Evolutionary conservation across 2,329 filamentous ascomycete species (phyloP), one percentile per base, ranked within the genome.

Genomic region (Ophiostoma quercus): DNA sequence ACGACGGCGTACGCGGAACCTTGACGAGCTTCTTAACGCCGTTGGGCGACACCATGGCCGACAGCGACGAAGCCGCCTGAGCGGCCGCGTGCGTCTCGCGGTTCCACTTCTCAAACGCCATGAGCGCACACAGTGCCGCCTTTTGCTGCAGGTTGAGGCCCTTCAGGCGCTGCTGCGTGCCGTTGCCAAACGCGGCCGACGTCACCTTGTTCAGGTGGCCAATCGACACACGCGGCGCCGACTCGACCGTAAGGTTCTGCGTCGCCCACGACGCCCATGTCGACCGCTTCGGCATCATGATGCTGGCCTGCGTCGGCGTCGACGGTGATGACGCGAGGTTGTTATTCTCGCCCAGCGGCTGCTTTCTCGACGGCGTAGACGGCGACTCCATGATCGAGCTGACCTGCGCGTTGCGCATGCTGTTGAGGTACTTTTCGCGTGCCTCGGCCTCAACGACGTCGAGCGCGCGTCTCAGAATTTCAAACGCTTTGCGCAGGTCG

Each of bases 91-190:
- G 86, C 70, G 82, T 80, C 69, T 81, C 81, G 67, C 87, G 84
- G 74, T 87, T 90, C 73, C 88, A 88, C 75, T 90, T 92, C 78
- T 97, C 94, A n/a, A 95, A 87, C 2, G 92, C 92, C 54, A 94
- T 85, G 16, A 99, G 84, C 0, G 94, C 88, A 80, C 95, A 99
- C 11, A 99, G 84, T 0, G 94, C 93, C 3, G 94, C 95, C 79
- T 97, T 98, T 79, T 99, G 95, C 77, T 99, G 96, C 2, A 99
- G 84, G 77, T 98, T 99, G 70, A 99, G 86, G 4, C 89, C 88
- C 78, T 91, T 90, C 16, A 99, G 87, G 71, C 95, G 88, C 75
- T 97, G 92, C 14, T 85, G 87, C 1, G 93, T 91, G 47, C 94
- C 94, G 75, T 97, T 94, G 77, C 91, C 92, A 79, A 99, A 97